These are phyloP conservation scores for Trypanosoma scelopori DNA, from an alignment of 208 protist species.

Conservation along the genomic window DNA sequence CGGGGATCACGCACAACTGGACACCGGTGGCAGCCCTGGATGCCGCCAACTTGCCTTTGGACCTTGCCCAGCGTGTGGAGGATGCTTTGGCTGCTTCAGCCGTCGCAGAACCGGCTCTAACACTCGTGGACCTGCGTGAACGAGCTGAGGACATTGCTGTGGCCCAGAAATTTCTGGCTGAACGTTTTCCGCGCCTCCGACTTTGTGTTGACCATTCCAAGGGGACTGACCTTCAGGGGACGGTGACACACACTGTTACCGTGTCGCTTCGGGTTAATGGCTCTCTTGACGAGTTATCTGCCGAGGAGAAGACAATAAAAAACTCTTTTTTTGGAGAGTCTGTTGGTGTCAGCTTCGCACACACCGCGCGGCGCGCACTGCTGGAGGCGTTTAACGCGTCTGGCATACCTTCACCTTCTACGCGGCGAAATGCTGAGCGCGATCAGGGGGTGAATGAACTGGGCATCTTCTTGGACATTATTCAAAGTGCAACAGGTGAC, in stretches of 20 bases:
- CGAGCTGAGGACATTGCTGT: slow-evolving; percentile 22
- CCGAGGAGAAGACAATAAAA: slow-evolving; percentile 34
- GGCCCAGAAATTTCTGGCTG: slow-evolving; percentile 15
- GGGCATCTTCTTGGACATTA: slow-evolving; percentile 25
- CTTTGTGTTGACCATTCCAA: slow-evolving; percentile 56
- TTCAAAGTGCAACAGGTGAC: slow-evolving; percentile 19
- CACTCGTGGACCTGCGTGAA: slow-evolving; percentile 17
- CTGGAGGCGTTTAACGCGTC: slow-evolving; percentile 44
- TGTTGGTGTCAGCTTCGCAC: slow-evolving; percentile 33
- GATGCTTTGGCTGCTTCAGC: slow-evolving; percentile 1
- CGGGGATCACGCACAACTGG: slow-evolving; percentile 6
- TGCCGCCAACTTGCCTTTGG: background rate
- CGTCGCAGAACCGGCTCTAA: background rate
- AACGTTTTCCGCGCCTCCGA: slow-evolving; percentile 42
- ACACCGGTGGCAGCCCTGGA: slow-evolving; percentile 12
- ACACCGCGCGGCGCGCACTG: slow-evolving; percentile 37
- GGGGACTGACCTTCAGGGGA: slow-evolving; percentile 56
- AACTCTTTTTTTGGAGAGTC: slow-evolving; percentile 57
- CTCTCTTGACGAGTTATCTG: slow-evolving; percentile 2
- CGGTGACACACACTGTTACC: slow-evolving; percentile 56
- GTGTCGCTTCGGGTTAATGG: slow-evolving; percentile 32
- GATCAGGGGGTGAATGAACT: slow-evolving; percentile 19
- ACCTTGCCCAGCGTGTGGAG: slow-evolving; percentile 17
- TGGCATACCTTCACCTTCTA: slow-evolving; percentile 21
- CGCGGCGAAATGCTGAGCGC: background rate